phyloP scores from a whole-genome alignment of 805 yeast genomes.

The Wickerhamomyces silvicola region DNA sequence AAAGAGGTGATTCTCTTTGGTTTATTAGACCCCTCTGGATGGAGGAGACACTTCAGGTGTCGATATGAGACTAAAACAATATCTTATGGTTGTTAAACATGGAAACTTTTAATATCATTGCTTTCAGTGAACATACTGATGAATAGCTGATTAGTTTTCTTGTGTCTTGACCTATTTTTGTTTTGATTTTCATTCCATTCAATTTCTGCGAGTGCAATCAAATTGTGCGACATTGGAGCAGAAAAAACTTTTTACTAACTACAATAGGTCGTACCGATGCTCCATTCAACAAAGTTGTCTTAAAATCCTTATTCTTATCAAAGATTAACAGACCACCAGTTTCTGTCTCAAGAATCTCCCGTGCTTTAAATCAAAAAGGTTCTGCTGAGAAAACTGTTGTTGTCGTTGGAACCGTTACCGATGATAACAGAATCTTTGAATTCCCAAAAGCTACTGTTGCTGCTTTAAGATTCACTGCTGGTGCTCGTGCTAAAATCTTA shows the following conservation, averaged over 20 bases:
- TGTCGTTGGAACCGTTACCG: conserved; percentile 99
- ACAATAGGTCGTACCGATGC: conserved; percentile 92
- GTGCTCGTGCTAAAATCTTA: conserved; percentile 95
- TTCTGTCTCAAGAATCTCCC: conserved; percentile 84
- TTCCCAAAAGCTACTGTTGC: conserved; percentile 98
- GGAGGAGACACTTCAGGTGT: no score
- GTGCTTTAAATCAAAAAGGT: conserved; percentile 77
- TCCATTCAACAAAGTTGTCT: conserved; percentile 96
- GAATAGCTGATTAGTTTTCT: conserved; percentile 9
- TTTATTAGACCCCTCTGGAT: no score
- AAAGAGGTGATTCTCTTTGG: no score
- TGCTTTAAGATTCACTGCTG: conserved; percentile 98
- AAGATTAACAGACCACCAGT: conserved; percentile 99
- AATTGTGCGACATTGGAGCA: conserved; percentile 42
- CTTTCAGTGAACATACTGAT: conserved; percentile 21
- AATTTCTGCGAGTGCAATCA: conserved; percentile 34
- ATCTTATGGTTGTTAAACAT: no score
- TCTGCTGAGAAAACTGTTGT: conserved; percentile 89
- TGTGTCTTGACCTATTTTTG: conserved; percentile 3
- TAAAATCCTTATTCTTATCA: conserved; percentile 91
- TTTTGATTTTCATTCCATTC: conserved; percentile 1
- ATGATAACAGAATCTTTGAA: conserved; percentile 88
- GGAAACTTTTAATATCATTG: conserved; percentile 1
- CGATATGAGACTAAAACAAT: no score
- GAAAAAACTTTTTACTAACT: conserved; percentile 36